phyloP scores from a whole-genome alignment of 2,329 filamentous ascomycete species.

The Macroventuria anomochaeta region DNA sequence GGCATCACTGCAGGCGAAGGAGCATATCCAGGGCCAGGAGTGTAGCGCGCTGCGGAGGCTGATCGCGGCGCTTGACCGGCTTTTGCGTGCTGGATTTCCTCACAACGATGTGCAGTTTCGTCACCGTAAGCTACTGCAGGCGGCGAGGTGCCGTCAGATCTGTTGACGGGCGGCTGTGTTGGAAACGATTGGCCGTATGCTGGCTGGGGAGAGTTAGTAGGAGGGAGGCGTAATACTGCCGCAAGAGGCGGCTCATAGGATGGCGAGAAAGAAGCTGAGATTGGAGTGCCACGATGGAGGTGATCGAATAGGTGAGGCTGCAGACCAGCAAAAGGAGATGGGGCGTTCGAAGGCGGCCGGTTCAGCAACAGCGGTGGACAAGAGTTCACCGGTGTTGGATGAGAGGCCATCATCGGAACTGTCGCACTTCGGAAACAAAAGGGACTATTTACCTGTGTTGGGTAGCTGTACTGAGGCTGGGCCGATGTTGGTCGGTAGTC shows the following conservation, averaged over 20 bases:
- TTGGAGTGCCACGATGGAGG: slow-evolving; percentile 38
- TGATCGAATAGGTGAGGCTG: slow-evolving; percentile 26
- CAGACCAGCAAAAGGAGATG: slow-evolving; percentile 23
- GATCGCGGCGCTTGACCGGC: slow-evolving; percentile 20
- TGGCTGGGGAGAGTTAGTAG: slow-evolving; percentile 45
- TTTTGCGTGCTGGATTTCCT: slow-evolving; percentile 15
- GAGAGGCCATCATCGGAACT: slow-evolving; percentile 30
- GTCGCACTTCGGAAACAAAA: slow-evolving; percentile 41
- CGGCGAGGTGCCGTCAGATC: slow-evolving; percentile 8
- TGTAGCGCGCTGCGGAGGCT: slow-evolving; percentile 39
- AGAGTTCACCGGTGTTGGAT: slow-evolving; percentile 28
- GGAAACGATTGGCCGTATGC: slow-evolving; percentile 19
- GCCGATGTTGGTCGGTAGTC: slow-evolving; percentile 33
- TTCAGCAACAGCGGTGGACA: slow-evolving; percentile 33
- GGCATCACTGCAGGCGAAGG: slow-evolving; percentile 35
- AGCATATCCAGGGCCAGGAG: slow-evolving; percentile 41
- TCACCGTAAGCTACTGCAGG: slow-evolving; percentile 16
- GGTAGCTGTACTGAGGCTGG: slow-evolving; percentile 38
- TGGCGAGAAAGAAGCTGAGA: slow-evolving; percentile 40
- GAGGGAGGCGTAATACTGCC: slow-evolving; percentile 37
- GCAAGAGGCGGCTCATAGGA: slow-evolving; percentile 48
- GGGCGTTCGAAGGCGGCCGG: slow-evolving; percentile 27
- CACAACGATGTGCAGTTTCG: slow-evolving; percentile 14
- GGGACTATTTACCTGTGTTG: slow-evolving; percentile 47
- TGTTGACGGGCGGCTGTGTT: slow-evolving; percentile 2